Conservation (phyloP, 257 asterid species). For the Solanum chiquidenum region DNA sequence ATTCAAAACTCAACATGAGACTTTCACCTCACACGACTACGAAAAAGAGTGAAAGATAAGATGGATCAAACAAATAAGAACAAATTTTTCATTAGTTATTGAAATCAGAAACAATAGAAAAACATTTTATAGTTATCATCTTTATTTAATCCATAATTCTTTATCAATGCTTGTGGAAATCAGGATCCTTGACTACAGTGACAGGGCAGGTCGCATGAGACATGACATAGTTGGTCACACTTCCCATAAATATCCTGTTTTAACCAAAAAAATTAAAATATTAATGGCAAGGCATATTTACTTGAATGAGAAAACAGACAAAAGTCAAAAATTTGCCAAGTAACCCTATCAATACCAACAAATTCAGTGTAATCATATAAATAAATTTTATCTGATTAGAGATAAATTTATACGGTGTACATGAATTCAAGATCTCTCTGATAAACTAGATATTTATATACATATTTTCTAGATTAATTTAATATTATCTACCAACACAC, state of each 20-base stretch:
- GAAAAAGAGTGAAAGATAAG: not conserved
- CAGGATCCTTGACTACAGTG: conserved; percentile 61
- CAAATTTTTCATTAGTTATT: not conserved
- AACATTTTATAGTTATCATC: not conserved
- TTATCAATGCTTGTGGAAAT: conserved; percentile 35
- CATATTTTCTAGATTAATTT: not conserved
- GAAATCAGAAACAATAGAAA: not conserved
- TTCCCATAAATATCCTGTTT: conserved; percentile 67
- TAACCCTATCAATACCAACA: fast-evolving
- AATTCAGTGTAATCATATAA: not conserved
- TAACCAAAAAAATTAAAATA: not conserved
- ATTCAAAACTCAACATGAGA: not conserved
- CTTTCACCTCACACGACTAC: not conserved
- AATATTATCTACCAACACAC: not conserved
- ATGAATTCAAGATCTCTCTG: fast-evolving
- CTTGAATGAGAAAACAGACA: not conserved
- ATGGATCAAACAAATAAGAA: not conserved
- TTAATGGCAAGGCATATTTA: not conserved
- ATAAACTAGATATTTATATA: fast-evolving
- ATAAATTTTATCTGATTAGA: fast-evolving
- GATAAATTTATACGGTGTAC: fast-evolving
- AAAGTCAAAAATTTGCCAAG: not conserved
- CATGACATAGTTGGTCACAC: conserved; percentile 59
- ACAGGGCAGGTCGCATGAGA: conserved; percentile 58
- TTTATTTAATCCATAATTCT: not conserved